Evolutionary conservation across 2,329 filamentous ascomycete genomes (phyloP), one percentile per base, ranked within the genome.

Genomic region (Cladophialophora psammophila): DNA sequence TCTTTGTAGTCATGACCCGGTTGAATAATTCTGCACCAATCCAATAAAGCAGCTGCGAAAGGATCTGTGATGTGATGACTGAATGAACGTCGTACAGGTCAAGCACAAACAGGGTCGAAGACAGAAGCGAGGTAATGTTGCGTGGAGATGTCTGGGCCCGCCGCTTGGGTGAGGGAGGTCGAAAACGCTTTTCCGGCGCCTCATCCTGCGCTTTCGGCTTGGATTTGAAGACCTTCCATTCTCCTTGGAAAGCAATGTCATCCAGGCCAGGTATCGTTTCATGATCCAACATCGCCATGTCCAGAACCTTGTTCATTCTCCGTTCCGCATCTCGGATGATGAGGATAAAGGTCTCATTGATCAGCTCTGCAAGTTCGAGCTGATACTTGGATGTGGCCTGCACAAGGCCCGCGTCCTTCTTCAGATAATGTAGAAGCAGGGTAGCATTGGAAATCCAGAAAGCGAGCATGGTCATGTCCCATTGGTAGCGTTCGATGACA

Each of bases 381-480:
- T 99, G 95, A 72, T 97, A 98, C 72, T 95, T 90, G 0, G 89
- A 87, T 0, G 94, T 98, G 8, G 91, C 90, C 75, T 90, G 87
- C 6, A 94, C 86, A 18, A 98, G 81, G 0, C 93, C 94, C 5
- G 86, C 82, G 74, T 99, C 95, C 79, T 99, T 99, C 78, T 97
- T 97, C 62, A 99, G 83, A 76, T 99, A 99, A 78, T 99, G 94
- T 61, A 98, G 83, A n/a, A 99, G 82, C 45, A 99, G 82, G 0
- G 95, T 99, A 8, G 93, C 93, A 78, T 99, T 99, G 1, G 95
- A 98, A 75, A 97, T 93, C 95, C 95, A 99, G 76, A 99, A 99
- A 2, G 95, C 95, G 42, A 99, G 83, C 72, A 99, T 97, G 0
- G 95, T 99, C 95, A 99, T 99, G 76, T 99, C 95, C 95, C 95